Evolutionary conservation across 768 basidiomycete genomes (phyloP).

Genomic region (Podaxis sp.): DNA sequence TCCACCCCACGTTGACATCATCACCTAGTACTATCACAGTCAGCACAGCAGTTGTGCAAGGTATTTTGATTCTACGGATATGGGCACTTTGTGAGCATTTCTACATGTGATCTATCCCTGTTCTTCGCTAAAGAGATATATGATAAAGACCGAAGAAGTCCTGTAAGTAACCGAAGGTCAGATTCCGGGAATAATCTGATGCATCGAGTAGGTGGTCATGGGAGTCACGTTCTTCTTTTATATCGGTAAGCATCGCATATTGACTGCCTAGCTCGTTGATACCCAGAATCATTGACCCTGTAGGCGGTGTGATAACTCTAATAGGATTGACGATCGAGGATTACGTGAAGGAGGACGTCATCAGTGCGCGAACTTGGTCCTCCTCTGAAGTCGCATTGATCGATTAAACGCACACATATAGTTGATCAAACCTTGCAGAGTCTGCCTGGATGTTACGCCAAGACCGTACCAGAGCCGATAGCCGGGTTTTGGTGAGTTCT

Average conservation of each 20-base stretch:
- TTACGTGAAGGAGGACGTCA: conserved; percentile 27
- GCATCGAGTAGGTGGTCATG: conserved; percentile 15
- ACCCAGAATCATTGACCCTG: neutral
- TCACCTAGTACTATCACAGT: conserved; percentile 19
- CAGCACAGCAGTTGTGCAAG: conserved; percentile 25
- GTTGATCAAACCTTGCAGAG: conserved; percentile 21
- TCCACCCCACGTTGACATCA: neutral
- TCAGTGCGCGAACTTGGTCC: conserved; percentile 20
- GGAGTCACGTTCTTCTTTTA: conserved; percentile 25
- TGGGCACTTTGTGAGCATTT: conserved; percentile 28
- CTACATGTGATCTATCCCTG: neutral
- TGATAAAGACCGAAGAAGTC: conserved; percentile 21
- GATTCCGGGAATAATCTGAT: neutral
- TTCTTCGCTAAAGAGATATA: neutral
- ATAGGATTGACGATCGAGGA: conserved; percentile 25
- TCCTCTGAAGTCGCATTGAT: neutral
- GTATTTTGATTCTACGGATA: conserved; percentile 26
- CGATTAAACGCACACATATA: neutral
- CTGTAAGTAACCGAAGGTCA: conserved; percentile 8
- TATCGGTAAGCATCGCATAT: conserved; percentile 19
- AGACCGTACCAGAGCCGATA: conserved; percentile 27
- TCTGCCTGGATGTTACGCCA: conserved; percentile 32
- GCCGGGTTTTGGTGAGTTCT: conserved; percentile 27
- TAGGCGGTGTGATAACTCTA: conserved; percentile 27
- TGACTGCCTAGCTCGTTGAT: neutral